Evolutionary conservation across 2,329 filamentous ascomycete species (phyloP).

Genomic region (Sarocladium oryzae): DNA sequence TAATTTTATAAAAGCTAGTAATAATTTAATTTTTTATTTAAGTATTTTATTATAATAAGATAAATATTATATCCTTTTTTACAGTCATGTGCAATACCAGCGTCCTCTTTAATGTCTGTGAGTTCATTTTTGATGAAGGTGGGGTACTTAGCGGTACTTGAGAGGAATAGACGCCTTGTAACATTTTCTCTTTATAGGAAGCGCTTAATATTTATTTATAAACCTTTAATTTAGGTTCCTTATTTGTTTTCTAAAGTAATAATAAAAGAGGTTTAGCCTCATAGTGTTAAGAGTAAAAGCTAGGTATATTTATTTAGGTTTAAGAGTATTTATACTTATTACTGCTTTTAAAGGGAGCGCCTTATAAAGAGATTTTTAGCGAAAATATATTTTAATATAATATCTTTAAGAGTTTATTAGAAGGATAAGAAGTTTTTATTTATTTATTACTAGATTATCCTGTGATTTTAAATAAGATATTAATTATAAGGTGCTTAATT

Average conservation of each 20-base stretch:
- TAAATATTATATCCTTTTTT: no score
- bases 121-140: neutral
- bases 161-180: neutral
- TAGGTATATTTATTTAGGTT: neutral
- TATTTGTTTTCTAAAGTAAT: neutral
- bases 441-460: neutral
- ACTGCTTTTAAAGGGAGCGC: constrained; percentile 1
- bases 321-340: neutral
- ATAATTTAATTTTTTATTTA: no score
- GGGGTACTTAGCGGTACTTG: neutral
- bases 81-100: neutral
- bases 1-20: constrained; percentile 2
- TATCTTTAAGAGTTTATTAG: neutral
- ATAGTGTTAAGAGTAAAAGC: neutral
- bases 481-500: neutral
- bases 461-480: neutral
- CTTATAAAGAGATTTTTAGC: neutral
- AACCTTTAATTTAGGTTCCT: neutral
- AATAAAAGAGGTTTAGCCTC: neutral
- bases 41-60: no score
- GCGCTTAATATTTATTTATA: neutral
- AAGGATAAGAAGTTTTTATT: neutral
- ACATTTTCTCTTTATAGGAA: neutral
- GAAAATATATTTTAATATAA: neutral
- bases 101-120: neutral